Evolutionary conservation across 495 filamentous ascomycete genomes (phyloP).

Genomic region (Tetracladium marchalianum): DNA sequence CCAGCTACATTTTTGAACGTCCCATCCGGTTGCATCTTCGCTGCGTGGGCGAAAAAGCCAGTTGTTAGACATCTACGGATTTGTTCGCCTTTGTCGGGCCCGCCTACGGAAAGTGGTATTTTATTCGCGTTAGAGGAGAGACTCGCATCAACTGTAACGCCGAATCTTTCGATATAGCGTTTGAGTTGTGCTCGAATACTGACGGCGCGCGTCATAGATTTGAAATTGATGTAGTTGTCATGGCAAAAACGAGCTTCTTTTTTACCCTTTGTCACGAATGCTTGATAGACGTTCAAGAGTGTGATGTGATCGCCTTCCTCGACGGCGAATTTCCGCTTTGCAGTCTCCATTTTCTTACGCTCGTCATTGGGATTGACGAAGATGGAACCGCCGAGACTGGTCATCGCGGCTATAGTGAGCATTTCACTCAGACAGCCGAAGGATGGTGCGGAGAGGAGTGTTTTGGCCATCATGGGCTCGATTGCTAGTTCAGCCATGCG

Average conservation of each 20-base stretch:
- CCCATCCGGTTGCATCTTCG: slow-evolving; percentile 91
- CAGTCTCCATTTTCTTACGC: slow-evolving; percentile 60
- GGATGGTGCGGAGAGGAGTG: slow-evolving; percentile 62
- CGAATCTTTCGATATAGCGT: slow-evolving; percentile 79
- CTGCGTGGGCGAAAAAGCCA: slow-evolving; percentile 93
- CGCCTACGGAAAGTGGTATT: slow-evolving; percentile 19
- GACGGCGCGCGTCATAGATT: slow-evolving; percentile 69
- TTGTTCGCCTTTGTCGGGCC: slow-evolving; percentile 48
- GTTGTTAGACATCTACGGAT: slow-evolving; percentile 81
- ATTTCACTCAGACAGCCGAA: slow-evolving; percentile 81
- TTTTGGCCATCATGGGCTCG: slow-evolving; percentile 95
- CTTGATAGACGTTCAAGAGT: slow-evolving; percentile 85
- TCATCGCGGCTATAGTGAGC: slow-evolving; percentile 90
- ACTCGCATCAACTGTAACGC: slow-evolving; percentile 58
- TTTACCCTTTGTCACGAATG: slow-evolving; percentile 76
- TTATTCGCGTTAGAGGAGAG: slow-evolving; percentile 24
- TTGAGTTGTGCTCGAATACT: slow-evolving; percentile 81
- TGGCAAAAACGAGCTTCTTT: slow-evolving; percentile 83
- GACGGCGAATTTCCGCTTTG: slow-evolving; percentile 74
- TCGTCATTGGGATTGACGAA: slow-evolving; percentile 74
- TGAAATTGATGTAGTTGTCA: slow-evolving; percentile 79
- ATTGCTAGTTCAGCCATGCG: slow-evolving; percentile 94
- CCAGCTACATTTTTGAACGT: slow-evolving; percentile 77
- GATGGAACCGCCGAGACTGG: slow-evolving; percentile 68
- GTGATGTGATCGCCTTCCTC: slow-evolving; percentile 96